A percentile compares a stretch with the other conserved stretches of the same genome.
These are phyloP conservation scores for peach (Prunus persica) DNA, from an alignment of 306 rosid species.

Conservation along the genomic window Prunus_persica_NCBIv2 NC_034010.1:29886001-29886500, in stretches of 20 bases:
- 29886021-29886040: no score
- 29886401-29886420: slow-evolving; percentile 21
- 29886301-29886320: slow-evolving; percentile 20
- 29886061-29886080: no score
- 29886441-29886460: slow-evolving; percentile 12
- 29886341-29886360: slow-evolving; percentile 12
- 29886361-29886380: slow-evolving; percentile 21
- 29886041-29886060: no score
- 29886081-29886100: not conserved
- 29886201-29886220: not conserved
- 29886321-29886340: slow-evolving; percentile 33
- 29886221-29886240: not conserved
- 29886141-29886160: not conserved
- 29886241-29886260: not conserved
- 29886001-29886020: no score
- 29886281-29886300: not conserved
- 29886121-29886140: not conserved
- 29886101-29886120: not conserved
- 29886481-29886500: slow-evolving; percentile 70
- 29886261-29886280: not conserved
- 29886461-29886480: slow-evolving; percentile 35
- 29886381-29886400: slow-evolving; percentile 16
- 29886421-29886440: slow-evolving; percentile 20
- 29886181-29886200: not conserved
- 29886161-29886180: not conserved